phyloP scores from a whole-genome alignment of 2,329 filamentous ascomycete genomes.

The Verticillium longisporum region DNA sequence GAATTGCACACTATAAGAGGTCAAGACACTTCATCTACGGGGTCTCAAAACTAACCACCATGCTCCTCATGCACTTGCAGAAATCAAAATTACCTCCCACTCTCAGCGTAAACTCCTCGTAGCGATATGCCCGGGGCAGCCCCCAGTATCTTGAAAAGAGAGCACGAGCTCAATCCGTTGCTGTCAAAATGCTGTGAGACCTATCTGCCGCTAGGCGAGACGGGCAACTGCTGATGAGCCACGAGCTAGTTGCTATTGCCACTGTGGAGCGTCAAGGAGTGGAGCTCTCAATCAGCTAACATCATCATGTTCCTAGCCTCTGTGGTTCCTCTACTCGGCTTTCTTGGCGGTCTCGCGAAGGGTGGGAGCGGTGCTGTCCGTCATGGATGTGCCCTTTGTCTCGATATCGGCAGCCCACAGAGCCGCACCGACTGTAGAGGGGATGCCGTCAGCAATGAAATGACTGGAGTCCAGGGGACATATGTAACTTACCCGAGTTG shows the following conservation, averaged over 20 bases:
- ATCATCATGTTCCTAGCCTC: neutral
- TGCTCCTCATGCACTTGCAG: neutral
- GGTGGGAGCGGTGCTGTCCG: constrained; percentile 40
- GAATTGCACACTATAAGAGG: neutral
- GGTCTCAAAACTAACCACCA: neutral
- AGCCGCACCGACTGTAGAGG: constrained; percentile 66
- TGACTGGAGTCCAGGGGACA: neutral
- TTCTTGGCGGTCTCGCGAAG: constrained; percentile 43
- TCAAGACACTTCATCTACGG: neutral
- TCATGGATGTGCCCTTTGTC: constrained; percentile 41
- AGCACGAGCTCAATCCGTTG: neutral
- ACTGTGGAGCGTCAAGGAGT: neutral
- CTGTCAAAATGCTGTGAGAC: constrained; percentile 8
- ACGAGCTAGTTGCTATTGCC: neutral
- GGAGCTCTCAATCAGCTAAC: neutral
- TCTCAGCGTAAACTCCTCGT: neutral
- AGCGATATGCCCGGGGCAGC: neutral
- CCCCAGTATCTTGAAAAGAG: neutral
- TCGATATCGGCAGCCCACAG: constrained; percentile 92
- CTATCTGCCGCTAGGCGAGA: neutral
- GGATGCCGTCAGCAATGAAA: constrained; percentile 12
- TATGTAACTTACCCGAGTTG: constrained; percentile 55
- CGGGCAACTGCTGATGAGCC: neutral
- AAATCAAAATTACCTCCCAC: neutral
- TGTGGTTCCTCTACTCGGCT: constrained; percentile 27